Evolutionary conservation across 1,284 basidiomycete genomes (phyloP).

Genomic region (Xerocomus cyaneibrunnescens): DNA sequence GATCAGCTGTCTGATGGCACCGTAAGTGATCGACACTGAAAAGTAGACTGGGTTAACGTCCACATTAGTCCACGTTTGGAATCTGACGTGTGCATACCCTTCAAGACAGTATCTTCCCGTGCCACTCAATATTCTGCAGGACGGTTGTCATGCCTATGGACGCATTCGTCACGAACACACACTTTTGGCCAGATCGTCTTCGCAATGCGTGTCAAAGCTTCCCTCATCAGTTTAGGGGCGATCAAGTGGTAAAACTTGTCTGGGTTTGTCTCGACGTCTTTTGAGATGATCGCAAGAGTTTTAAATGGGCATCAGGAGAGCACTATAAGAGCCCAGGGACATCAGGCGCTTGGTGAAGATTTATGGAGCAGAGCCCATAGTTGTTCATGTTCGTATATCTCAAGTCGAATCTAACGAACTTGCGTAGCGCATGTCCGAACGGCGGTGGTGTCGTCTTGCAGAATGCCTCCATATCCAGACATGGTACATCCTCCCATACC

Average conservation of each 20-base stretch:
- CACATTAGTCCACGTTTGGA: no score
- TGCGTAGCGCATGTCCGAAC: constrained; percentile 52
- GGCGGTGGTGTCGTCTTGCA: constrained; percentile 28
- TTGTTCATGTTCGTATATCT: constrained; percentile 64
- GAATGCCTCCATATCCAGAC: not conserved
- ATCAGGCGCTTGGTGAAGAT: not conserved
- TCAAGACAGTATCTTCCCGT: no score
- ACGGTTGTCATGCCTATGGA: not conserved
- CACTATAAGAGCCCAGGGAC: constrained; percentile 63
- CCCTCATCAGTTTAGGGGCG: constrained; percentile 35
- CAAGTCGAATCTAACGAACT: constrained; percentile 51
- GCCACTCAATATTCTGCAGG: not conserved
- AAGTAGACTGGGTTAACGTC: no score
- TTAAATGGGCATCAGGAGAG: constrained; percentile 54
- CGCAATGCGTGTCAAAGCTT: constrained; percentile 49
- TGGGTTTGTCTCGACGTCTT: constrained; percentile 53
- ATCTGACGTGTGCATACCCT: no score
- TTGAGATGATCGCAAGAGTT: constrained; percentile 44
- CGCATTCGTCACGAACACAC: not conserved
- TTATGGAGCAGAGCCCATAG: constrained; percentile 38
- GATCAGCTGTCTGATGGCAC: no score
- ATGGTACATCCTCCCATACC: not conserved
- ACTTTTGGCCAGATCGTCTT: constrained; percentile 34
- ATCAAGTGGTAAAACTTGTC: constrained; percentile 56
- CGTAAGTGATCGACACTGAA: no score